A percentile compares a stretch with the other conserved stretches of the same genome.
Conservation (phyloP, 805 yeast species). For the Metschnikowia chrysomelidarum region DNA sequence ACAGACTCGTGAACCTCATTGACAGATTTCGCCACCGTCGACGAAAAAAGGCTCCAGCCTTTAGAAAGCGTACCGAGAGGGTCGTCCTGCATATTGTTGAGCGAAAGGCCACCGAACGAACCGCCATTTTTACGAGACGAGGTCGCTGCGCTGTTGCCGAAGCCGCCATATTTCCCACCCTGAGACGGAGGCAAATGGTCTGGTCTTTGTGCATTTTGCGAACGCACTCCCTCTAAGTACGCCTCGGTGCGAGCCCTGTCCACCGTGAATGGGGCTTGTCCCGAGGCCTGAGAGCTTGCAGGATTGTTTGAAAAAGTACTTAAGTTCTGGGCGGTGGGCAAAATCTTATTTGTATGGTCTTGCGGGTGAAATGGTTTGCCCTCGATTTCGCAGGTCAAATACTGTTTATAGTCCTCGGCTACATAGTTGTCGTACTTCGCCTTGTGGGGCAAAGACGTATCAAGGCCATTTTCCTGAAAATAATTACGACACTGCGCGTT, state of each 20-base stretch:
- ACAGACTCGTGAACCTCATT: conserved; percentile 84
- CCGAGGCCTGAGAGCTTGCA: too few species aligned
- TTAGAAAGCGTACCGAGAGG: conserved; percentile 87
- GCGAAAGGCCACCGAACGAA: conserved; percentile 53
- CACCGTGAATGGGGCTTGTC: conserved; percentile 30
- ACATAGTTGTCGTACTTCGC: conserved; percentile 82
- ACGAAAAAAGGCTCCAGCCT: conserved; percentile 93
- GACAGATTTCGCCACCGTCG: conserved; percentile 80
- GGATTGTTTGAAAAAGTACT: conserved; percentile 36
- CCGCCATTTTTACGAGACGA: conserved; percentile 27
- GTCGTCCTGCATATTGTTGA: conserved; percentile 72
- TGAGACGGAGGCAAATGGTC: conserved; percentile 84
- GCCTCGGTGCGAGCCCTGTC: conserved; percentile 66
- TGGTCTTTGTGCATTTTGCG: conserved; percentile 68
- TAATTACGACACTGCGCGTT: conserved; percentile 71
- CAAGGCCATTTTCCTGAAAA: conserved; percentile 71
- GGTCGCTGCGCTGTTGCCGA: conserved; percentile 76
- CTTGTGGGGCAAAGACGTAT: conserved; percentile 58
- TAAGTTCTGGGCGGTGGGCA: conserved; percentile 29
- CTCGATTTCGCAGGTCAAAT: conserved; percentile 70
- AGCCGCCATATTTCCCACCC: conserved; percentile 91
- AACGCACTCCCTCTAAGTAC: conserved; percentile 79
- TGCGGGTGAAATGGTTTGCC: conserved; percentile 68
- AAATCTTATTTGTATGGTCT: conserved; percentile 50
- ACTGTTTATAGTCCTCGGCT: conserved; percentile 92